Evolutionary conservation across 2,329 filamentous ascomycete species (phyloP), one percentile per base, ranked within the genome.

Genomic region (Sporothrix pallida): DNA sequence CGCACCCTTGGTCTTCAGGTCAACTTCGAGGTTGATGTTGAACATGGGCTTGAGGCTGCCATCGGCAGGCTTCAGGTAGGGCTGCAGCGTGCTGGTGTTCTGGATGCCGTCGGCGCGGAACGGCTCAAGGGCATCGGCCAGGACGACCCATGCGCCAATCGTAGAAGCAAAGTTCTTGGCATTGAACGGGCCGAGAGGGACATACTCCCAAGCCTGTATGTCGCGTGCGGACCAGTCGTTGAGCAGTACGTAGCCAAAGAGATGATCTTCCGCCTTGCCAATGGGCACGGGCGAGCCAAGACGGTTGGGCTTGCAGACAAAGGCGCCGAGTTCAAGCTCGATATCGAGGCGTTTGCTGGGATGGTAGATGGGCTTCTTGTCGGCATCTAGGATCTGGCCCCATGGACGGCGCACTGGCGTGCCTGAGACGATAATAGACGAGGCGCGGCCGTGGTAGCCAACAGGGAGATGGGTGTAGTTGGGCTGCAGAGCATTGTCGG

Each of bases 181-280:
- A 75, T 93, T 94, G 83, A 96, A 95, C 0, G 93, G 93, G 0
- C 93, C 93, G 8, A 95, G 83, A 0, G 93, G 93, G 9, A 95
- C 87, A 77, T 95, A 95, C 81, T 97, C 93, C 92, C 92, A 96
- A 0, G 88, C 87, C 80, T 97, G 93, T 69, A 96, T 91, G 78
- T 96, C 93, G 76, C 93, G 85, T 4, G 93, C 93, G 72, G 91
- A 93, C 93, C 93, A 97, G 81, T 97, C 93, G 78, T 97, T 97
- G 86, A 97, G 88, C 73, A 97, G 82, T 0, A 96, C 93, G 37
- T 93, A 86, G 15, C 93, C 93, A 79, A 96, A 96, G 42, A 97
- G 86, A 78, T 90, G 86, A 20, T 93, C 87, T 71, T 91, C 89
- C 0, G 93, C 93, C 62, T 91, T 83, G 2, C 84, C 82, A 26